phyloP scores from a whole-genome alignment of 176 grass and related monocot genomes.

The Musa itinerans region DNA sequence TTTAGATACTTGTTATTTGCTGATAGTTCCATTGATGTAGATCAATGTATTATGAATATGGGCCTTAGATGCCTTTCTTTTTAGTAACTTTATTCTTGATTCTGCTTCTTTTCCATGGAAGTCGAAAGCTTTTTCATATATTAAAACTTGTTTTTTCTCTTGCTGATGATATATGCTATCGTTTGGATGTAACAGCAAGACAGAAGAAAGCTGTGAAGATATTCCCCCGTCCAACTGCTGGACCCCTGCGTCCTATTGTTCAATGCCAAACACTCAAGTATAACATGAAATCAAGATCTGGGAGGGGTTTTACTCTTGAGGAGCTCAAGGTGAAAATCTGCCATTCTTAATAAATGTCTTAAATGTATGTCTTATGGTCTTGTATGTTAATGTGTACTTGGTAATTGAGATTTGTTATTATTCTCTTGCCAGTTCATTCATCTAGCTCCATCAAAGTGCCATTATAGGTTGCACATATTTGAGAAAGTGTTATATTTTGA shows the following conservation, averaged over 20 bases:
- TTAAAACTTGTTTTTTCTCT: neutral
- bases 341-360: too few species aligned
- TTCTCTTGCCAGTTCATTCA: too few species aligned
- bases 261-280: conserved; percentile 14
- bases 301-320: conserved; percentile 15
- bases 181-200: neutral
- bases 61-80: neutral
- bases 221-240: conserved; percentile 8
- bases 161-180: neutral
- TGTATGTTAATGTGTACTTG: neutral
- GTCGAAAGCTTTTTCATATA: too few species aligned
- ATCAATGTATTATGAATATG: too few species aligned
- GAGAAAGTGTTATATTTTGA: too few species aligned
- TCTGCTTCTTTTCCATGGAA: neutral
- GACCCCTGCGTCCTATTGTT: conserved; percentile 9
- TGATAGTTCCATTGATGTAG: too few species aligned
- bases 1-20: too few species aligned
- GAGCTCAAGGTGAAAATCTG: conserved; percentile 7
- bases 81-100: neutral
- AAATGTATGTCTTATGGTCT: neutral
- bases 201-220: conserved; percentile 20
- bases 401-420: too few species aligned
- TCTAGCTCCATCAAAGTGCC: too few species aligned
- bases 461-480: too few species aligned
- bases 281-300: conserved; percentile 15